phyloP scores from a whole-genome alignment of 2,329 filamentous ascomycete genomes.

The Aurifilum marmelostoma region DNA sequence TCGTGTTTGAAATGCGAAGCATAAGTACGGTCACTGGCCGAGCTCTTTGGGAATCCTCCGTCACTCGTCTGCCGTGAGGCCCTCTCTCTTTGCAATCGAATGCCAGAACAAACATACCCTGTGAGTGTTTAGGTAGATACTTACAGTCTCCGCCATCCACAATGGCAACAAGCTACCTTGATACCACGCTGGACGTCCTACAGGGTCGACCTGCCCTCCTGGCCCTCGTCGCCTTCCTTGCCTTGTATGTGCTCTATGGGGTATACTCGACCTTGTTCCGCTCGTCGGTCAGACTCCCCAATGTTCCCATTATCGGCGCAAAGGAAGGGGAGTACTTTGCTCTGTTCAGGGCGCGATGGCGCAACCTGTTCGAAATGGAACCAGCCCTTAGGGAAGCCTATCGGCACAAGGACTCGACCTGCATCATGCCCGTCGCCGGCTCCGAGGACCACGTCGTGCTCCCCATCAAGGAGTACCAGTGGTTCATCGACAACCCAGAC shows the following conservation, averaged over 20 bases:
- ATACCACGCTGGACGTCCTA: background rate
- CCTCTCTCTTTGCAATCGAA: no score
- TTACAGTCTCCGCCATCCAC: background rate
- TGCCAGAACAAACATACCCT: no score
- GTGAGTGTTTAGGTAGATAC: background rate
- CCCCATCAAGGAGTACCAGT: conserved; percentile 3
- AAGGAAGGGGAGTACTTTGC: background rate
- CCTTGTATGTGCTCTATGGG: background rate
- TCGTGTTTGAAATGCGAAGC: background rate
- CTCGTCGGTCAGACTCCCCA: background rate
- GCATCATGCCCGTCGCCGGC: background rate
- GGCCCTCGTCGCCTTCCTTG: background rate
- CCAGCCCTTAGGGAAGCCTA: background rate
- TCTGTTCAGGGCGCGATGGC: background rate
- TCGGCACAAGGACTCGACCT: conserved; percentile 1
- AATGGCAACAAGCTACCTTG: background rate
- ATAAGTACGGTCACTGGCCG: background rate
- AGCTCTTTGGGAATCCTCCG: background rate
- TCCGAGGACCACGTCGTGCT: background rate
- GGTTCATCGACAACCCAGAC: conserved; percentile 1
- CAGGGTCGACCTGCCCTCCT: background rate
- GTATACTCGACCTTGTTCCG: background rate
- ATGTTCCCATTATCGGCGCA: conserved; percentile 7
- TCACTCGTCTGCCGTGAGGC: background rate
- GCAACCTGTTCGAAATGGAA: background rate